phyloP scores from a whole-genome alignment of 2,329 filamentous ascomycete species.

The Tolypocladium pustulatum region DNA sequence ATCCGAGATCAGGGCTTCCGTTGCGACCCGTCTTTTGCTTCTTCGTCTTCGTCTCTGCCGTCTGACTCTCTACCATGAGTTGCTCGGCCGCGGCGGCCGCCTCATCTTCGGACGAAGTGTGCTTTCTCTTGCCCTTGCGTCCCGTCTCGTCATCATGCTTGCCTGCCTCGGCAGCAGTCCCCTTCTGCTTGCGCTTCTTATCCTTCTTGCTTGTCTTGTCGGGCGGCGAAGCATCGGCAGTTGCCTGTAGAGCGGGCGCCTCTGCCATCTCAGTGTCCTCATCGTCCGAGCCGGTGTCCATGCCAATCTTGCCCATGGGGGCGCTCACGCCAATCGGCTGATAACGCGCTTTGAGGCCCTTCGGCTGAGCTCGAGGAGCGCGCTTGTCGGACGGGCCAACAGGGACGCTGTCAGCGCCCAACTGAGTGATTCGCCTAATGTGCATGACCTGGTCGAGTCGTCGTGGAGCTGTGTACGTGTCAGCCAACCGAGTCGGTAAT shows the following conservation, averaged over 20 bases:
- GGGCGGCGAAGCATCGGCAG: slow-evolving; percentile 6
- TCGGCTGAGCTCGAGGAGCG: slow-evolving; percentile 52
- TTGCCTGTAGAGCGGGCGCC: slow-evolving; percentile 17
- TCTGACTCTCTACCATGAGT: slow-evolving; percentile 20
- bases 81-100: slow-evolving; percentile 22
- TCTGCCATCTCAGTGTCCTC: slow-evolving; percentile 34
- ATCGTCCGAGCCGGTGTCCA: slow-evolving; percentile 23
- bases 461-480: slow-evolving; percentile 16
- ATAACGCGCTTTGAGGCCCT: slow-evolving; percentile 56
- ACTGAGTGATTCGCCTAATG: slow-evolving; percentile 50
- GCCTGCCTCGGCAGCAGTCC: neutral
- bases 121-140: slow-evolving; percentile 27
- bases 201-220: slow-evolving; percentile 20
- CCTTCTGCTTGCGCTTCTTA: slow-evolving; percentile 10
- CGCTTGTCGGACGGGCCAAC: slow-evolving; percentile 35
- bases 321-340: slow-evolving; percentile 49
- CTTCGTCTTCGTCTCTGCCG: slow-evolving; percentile 29
- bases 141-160: slow-evolving; percentile 7
- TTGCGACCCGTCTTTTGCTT: slow-evolving; percentile 22
- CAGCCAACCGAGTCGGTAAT: neutral
- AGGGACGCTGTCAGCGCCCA: slow-evolving; percentile 30
- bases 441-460: slow-evolving; percentile 51
- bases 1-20: slow-evolving; percentile 24
- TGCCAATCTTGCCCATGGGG: slow-evolving; percentile 26
- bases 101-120: slow-evolving; percentile 25